Percentiles rank a stretch among this genome's conserved stretches.
phyloP scores from a whole-genome alignment of 208 protist species.

The Leishmania martiniquensis region DNA sequence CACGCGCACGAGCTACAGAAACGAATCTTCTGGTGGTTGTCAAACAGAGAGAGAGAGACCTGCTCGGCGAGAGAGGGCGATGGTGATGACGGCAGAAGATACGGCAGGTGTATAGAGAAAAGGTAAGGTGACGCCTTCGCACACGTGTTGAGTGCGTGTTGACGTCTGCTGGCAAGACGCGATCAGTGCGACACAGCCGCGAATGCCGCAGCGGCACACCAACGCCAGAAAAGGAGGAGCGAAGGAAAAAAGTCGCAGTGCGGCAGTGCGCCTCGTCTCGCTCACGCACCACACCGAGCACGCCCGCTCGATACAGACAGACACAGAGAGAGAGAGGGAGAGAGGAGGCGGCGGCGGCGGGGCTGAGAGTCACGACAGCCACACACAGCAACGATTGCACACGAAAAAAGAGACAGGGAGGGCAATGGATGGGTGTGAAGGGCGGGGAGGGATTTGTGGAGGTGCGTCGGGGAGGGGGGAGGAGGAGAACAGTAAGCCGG shows the following conservation, averaged over 20 bases:
- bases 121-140: not conserved
- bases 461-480: too few relatives aligned
- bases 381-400: not conserved
- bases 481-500: too few relatives aligned
- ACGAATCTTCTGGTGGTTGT: too few relatives aligned
- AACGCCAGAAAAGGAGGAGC: not conserved
- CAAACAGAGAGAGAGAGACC: not conserved
- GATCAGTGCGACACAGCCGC: not conserved
- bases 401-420: too few relatives aligned
- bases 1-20: too few relatives aligned
- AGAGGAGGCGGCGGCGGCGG: not conserved
- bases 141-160: not conserved
- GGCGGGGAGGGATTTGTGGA: too few relatives aligned
- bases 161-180: not conserved
- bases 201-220: not conserved
- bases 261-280: not conserved
- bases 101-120: not conserved
- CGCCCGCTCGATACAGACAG: not conserved
- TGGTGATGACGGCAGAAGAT: too few relatives aligned
- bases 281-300: not conserved
- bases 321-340: not conserved
- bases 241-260: not conserved
- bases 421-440: too few relatives aligned
- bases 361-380: not conserved
- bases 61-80: too few relatives aligned